Evolutionary conservation across 768 basidiomycete species (phyloP), one percentile per base, ranked within the genome.

Genomic region (Termitomyces sp.): DNA sequence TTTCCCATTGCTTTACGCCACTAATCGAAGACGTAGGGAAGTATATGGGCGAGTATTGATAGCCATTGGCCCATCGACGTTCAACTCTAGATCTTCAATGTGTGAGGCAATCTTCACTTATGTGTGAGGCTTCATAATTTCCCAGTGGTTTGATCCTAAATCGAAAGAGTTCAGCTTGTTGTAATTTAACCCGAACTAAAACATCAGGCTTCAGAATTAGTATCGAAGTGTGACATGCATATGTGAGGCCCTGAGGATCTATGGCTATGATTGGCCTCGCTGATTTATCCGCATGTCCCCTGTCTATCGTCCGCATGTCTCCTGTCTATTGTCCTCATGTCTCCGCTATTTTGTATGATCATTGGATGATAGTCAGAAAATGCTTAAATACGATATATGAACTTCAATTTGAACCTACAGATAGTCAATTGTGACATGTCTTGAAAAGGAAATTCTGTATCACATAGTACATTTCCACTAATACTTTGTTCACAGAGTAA

Each of bases 21-120:
- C 66, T 67, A 42, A 67, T 60, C 11, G 60, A 63, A 32, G 50
- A 56, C 40, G 60, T 62, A 67, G 64, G 64, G 46, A 50, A 60
- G 52, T 63, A 53, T 37, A 45, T n/a, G 34, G 43, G 48, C 45
- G 37, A 38, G 42, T 53, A 46, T 34, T 42, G 20, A 45, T 51
- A 56, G 42, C 20, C 29, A 40, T 20, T 2, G 42, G 9, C n/a
- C n/a, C n/a, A 56, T 56, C 34, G 9, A 20, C n/a, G 2, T 51
- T 20, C 31, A 32, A 32, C n/a, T 20, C n/a, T 56, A 43, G 20
- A 45, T 43, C 29, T 55, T 6, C 4, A 42, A 25, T 25, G 25
- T 25, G 25, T 25, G 25, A 25, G 25, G 25, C 25, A 32, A 45
- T 43, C 29, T 55, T 6, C 4, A 42, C 38, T 32, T 32, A 55